Base-by-base conservation (phyloP, 805 yeast genomes). In the Clavispora fructus region DNA sequence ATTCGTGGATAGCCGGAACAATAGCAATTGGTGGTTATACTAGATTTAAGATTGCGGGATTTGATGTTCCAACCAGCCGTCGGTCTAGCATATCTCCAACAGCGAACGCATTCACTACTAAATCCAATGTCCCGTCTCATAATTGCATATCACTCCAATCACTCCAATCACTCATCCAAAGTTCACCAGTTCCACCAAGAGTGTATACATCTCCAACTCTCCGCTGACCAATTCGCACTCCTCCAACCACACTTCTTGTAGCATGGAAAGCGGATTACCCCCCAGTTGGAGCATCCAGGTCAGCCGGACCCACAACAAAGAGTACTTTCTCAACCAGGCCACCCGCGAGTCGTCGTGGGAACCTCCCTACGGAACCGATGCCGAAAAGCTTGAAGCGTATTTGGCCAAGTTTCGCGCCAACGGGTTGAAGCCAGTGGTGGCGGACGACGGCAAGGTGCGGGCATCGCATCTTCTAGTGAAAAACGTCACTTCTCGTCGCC, bases 321-420 rank as follows among this genome's bases (percentile, higher is more conserved):
- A 92, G 49, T 94, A 94, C 68, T 94, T 73, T 66, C 83, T 77
- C 67, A 81, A 91, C 60, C 79, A 82, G 27, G 73, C 74, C 37
- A 81, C 90, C 1, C 76, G 80, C 40, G 83, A 83, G 60, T 86
- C 96, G 0, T 74, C 82, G 33, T 94, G 99, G 99, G 91, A 84
- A 46, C 87, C 95, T 10, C 99, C 99, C 3, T 78, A 71, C 42
- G 96, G 92, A 4, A 81, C 95, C 1, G 86, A 94, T 55, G 61
- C 74, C 13, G 80, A 66, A 1, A 70, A 73, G 54, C 72, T 92
- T 48, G 71, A 77, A 35, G 68, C 67, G 13, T 87, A 87, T 65
- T 66, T 87, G 50, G 68, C 73, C 39, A 64, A 58, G 14, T 69
- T 58, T 54, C 65, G 64, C 43, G 57, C 56, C 16, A 56, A 58